Evolutionary conservation across 2,329 filamentous ascomycete genomes (phyloP).

Genomic region (Ascocoryne sarcoides): DNA sequence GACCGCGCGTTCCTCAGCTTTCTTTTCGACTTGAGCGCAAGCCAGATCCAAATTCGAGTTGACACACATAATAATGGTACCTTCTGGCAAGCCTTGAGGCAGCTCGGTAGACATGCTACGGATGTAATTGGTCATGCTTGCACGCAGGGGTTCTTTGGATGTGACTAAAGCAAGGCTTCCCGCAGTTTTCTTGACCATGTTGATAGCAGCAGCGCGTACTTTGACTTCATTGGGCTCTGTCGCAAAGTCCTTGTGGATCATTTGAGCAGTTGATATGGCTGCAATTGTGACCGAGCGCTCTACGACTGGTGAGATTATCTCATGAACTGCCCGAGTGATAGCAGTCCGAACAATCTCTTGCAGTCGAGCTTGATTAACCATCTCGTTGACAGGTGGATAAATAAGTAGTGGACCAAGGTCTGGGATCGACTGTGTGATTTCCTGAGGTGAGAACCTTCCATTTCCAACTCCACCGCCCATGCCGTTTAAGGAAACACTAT

Average conservation of each 20-base stretch:
- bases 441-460: constrained; percentile 66
- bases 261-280: constrained; percentile 89
- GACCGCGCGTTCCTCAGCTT: constrained; percentile 85
- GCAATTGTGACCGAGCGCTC: constrained; percentile 97
- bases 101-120: constrained; percentile 60
- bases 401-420: constrained; percentile 72
- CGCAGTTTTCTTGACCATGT: constrained; percentile 89
- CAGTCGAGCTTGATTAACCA: constrained; percentile 60
- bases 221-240: constrained; percentile 86
- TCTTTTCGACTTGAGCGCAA: constrained; percentile 89
- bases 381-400: constrained; percentile 72
- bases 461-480: constrained; percentile 59
- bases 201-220: constrained; percentile 77
- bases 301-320: constrained; percentile 96
- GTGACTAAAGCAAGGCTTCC: constrained; percentile 94
- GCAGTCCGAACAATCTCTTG: constrained; percentile 76
- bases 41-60: constrained; percentile 95
- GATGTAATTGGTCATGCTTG: constrained; percentile 97
- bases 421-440: constrained; percentile 71
- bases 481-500: constrained; percentile 70
- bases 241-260: constrained; percentile 93
- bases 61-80: constrained; percentile 95
- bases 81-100: constrained; percentile 77
- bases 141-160: constrained; percentile 90
- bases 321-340: constrained; percentile 80